phyloP scores from a whole-genome alignment of 208 protist species.

The Leishmania mexicana region DNA sequence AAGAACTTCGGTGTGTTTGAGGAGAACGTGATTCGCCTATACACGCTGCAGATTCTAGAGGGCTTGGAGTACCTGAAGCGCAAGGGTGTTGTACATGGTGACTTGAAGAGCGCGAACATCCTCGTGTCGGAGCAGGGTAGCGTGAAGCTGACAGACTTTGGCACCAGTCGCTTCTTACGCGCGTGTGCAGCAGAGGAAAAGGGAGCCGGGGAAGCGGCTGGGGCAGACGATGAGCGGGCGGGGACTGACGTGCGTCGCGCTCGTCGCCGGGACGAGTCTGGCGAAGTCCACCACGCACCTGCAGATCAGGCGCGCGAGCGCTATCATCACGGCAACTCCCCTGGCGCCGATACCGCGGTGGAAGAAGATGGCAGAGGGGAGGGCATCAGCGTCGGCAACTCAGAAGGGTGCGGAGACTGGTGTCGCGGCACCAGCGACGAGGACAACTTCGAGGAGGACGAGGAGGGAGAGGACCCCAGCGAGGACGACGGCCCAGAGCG shows the following conservation, averaged over 20 bases:
- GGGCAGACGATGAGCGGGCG: not conserved
- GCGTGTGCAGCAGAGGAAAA: slow-evolving; percentile 18
- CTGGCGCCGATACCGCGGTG: not conserved
- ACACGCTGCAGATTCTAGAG: slow-evolving; percentile 85
- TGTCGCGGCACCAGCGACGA: not conserved
- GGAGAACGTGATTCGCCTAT: slow-evolving; percentile 86
- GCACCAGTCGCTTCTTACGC: slow-evolving; percentile 57
- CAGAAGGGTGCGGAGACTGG: not conserved
- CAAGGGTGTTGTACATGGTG: slow-evolving; percentile 78
- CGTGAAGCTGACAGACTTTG: slow-evolving; percentile 94
- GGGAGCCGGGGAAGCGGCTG: not conserved
- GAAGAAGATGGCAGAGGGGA: not conserved
- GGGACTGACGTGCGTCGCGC: not conserved
- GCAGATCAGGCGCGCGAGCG: not conserved
- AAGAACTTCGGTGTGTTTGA: slow-evolving; percentile 82
- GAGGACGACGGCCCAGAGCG: slow-evolving; percentile 9
- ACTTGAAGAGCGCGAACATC: slow-evolving; percentile 90
- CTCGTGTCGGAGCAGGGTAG: slow-evolving; percentile 74
- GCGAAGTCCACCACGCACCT: slow-evolving; percentile 9
- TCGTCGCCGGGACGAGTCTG: not conserved
- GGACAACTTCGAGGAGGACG: not conserved
- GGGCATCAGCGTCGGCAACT: not conserved
- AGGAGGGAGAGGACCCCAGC: not conserved
- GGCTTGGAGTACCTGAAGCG: slow-evolving; percentile 82
- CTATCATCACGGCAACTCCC: not conserved